Percentiles rank a stretch among this genome's conserved stretches.
Conservation (phyloP, 768 basidiomycete species). For the Psilocybe cubensis region DNA sequence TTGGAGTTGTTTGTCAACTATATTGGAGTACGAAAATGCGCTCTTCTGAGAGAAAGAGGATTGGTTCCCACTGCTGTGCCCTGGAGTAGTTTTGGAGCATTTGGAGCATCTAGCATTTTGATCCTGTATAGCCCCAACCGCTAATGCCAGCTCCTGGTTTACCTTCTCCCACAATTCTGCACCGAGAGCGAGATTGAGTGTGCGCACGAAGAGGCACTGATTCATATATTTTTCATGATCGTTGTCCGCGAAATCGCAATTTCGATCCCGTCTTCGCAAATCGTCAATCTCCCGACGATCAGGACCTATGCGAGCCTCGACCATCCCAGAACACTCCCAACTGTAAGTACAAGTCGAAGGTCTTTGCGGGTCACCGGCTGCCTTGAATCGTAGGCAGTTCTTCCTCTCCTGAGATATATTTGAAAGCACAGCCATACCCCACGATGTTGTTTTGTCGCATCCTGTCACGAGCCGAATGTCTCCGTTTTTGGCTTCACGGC, state of each 20-base stretch:
- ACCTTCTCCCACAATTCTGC: not conserved
- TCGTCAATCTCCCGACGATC: slow-evolving; percentile 1
- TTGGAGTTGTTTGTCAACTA: not conserved
- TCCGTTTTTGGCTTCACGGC: slow-evolving; percentile 22
- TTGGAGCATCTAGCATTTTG: not conserved
- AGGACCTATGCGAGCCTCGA: slow-evolving; percentile 8
- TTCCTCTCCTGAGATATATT: not conserved
- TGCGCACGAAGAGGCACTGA: slow-evolving; percentile 11
- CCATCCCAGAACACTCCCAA: not conserved
- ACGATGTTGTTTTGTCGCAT: slow-evolving; percentile 24
- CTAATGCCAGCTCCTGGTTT: not conserved
- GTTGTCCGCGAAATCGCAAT: not conserved
- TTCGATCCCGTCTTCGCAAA: not conserved
- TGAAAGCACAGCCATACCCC: slow-evolving; percentile 23
- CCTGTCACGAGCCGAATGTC: slow-evolving; percentile 29
- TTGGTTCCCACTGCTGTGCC: not conserved
- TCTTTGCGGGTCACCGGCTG: not conserved
- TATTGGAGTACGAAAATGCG: not conserved
- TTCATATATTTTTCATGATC: not conserved
- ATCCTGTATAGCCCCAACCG: not conserved
- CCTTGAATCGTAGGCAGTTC: not conserved
- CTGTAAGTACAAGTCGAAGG: not conserved
- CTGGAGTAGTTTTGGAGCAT: not conserved
- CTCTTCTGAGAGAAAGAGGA: not conserved
- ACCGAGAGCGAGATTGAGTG: slow-evolving; percentile 3